Evolutionary conservation across 176 grass and related monocot species (phyloP), one percentile per base, ranked within the genome.

Genomic region (Poa pratensis): DNA sequence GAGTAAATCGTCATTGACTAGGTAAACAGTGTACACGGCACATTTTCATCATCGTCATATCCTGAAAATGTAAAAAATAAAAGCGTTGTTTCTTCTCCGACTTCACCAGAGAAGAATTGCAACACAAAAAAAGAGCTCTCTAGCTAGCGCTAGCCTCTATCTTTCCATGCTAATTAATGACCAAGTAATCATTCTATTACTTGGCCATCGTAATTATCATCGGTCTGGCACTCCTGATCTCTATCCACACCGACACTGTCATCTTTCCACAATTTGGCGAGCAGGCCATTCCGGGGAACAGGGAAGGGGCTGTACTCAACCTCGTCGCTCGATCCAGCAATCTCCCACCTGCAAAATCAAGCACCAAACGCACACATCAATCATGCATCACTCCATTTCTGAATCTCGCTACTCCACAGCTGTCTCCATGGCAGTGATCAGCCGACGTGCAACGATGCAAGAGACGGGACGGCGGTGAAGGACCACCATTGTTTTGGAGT

Each of bases 291-390:
- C 66, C 94, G 92, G n/a, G 97, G 97, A 14, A 99, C 86, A 18
- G 97, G 97, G 86, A 99, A 99, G n/a, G 97, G 97, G 53, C 88
- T 88, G 86, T 92, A 96, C 92, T 99, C 94, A 18, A 92, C 82
- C 79, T 94, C 94, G 62, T 82, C 86, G 1, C 76, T 62, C 32
- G 86, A 88, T 51, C 71, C 94, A 67, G 84, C 45, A 3, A 91
- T 75, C 72, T 99, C 90, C 79, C 86, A 99, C 80, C 94, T 99
- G 88, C 87, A 88, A 82, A 14, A 71, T 59, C 1, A 84, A 78
- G 27, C 58, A 91, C 10, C 37, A 54, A 54, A 40, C 39, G 7
- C 24, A 80, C 17, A 52, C 34, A 53, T 48, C 26, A 49, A 54
- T 86, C 46, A 45, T 7, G 5, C 40, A 73, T 35, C 27, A 65